A percentile compares a stretch with the other conserved stretches of the same genome.
Evolutionary conservation across 257 asterid genomes (phyloP).

Genomic region (Ilex aquifolium): DNA sequence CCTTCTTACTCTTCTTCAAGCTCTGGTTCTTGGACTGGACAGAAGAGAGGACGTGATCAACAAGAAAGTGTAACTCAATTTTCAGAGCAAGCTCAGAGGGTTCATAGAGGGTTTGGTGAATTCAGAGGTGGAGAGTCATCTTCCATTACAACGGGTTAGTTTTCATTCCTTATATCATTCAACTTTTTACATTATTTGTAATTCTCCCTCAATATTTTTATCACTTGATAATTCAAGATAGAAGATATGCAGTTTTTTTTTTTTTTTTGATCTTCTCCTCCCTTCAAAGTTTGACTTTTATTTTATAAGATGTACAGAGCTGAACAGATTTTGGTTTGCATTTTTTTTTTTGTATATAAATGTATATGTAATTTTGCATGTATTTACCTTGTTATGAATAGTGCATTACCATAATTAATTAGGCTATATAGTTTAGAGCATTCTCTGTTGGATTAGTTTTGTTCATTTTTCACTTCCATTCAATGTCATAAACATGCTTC

Average conservation of each 20-base stretch:
- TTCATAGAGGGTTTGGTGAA: conserved; percentile 24
- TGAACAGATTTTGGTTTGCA: too few relatives aligned
- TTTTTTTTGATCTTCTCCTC: too few relatives aligned
- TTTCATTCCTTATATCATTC: background rate
- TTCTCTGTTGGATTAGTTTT: background rate
- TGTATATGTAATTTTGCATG: conserved; percentile 19
- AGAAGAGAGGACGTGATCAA: conserved; percentile 58
- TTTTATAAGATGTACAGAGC: too few relatives aligned
- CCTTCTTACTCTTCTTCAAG: conserved; percentile 64
- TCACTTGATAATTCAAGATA: too few relatives aligned
- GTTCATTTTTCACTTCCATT: background rate
- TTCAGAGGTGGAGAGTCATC: conserved; percentile 31
- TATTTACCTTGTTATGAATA: conserved; percentile 6
- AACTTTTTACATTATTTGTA: too few relatives aligned
- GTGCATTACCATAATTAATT: background rate
- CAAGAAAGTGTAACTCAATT: conserved; percentile 36
- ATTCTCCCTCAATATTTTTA: too few relatives aligned
- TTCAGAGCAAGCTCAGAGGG: conserved; percentile 22
- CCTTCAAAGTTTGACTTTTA: too few relatives aligned
- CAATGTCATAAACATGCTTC: too few relatives aligned
- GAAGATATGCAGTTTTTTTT: too few relatives aligned
- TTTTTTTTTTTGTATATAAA: too few relatives aligned
- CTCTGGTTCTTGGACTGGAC: conserved; percentile 71
- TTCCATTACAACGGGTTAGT: conserved; percentile 46
- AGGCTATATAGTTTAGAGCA: background rate